phyloP scores from a whole-genome alignment of 306 rosid genomes.

The Rosa rugosa region DNA sequence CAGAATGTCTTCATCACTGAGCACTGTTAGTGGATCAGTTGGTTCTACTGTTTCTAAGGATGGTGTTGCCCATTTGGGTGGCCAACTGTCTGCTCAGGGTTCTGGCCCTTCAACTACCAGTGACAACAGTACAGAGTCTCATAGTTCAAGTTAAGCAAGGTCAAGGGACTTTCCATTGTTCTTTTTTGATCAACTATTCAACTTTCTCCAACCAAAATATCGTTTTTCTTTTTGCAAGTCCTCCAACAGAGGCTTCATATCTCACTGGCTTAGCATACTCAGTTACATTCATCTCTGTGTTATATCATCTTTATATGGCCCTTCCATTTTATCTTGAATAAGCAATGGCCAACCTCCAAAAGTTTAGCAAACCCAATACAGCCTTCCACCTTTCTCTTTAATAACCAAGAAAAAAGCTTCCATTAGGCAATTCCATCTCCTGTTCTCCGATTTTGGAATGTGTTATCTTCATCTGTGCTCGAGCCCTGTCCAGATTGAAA shows the following conservation, averaged over 20 bases:
- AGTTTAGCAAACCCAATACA: constrained; percentile 73
- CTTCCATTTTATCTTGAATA: constrained; percentile 74
- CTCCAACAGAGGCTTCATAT: constrained; percentile 61
- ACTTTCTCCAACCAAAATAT: constrained; percentile 54
- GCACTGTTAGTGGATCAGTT: constrained; percentile 72
- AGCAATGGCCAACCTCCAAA: constrained; percentile 69
- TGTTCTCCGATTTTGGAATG: constrained; percentile 47
- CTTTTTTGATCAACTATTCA: constrained; percentile 64
- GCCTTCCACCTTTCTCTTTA: constrained; percentile 49
- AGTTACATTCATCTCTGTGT: constrained; percentile 60
- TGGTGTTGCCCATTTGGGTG: constrained; percentile 52
- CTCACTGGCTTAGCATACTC: constrained; percentile 72
- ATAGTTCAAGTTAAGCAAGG: constrained; percentile 67
- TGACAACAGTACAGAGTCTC: constrained; percentile 51
- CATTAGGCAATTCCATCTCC: constrained; percentile 47
- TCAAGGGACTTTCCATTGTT: constrained; percentile 52
- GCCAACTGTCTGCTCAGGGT: constrained; percentile 61
- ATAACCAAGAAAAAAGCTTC: constrained; percentile 70
- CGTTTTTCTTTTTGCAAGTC: constrained; percentile 57
- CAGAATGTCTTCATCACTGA: constrained; percentile 78
- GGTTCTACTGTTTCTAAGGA: constrained; percentile 68
- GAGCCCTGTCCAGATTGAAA: constrained; percentile 39
- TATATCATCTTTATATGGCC: constrained; percentile 72
- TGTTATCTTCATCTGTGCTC: constrained; percentile 56
- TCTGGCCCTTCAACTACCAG: constrained; percentile 54